Conservation (phyloP, 1,284 basidiomycete species). For the Leccinum pachyderme region DNA sequence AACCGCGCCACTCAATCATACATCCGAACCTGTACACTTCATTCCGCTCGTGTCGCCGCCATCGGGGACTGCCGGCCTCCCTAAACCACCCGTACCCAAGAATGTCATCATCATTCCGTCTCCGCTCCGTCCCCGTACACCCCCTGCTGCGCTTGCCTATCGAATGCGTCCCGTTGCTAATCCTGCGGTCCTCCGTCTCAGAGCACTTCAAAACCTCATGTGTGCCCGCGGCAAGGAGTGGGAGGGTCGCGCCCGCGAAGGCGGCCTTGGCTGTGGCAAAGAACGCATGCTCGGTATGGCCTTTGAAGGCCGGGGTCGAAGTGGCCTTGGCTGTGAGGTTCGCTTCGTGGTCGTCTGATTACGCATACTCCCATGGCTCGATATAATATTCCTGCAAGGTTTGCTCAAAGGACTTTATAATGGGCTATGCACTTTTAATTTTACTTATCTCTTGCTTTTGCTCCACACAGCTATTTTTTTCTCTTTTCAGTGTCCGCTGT, state of each 20-base stretch:
- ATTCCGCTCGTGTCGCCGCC: slow-evolving; percentile 31
- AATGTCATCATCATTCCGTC: slow-evolving; percentile 32
- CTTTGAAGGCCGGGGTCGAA: slow-evolving; percentile 57
- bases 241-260: slow-evolving; percentile 47
- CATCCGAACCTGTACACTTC: slow-evolving; percentile 31
- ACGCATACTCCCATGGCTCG: not conserved
- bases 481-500: slow-evolving; percentile 8
- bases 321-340: slow-evolving; percentile 43
- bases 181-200: slow-evolving; percentile 54
- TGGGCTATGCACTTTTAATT: slow-evolving; percentile 34
- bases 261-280: slow-evolving; percentile 48
- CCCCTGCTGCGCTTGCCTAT: slow-evolving; percentile 30
- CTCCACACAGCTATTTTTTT: not conserved
- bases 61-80: slow-evolving; percentile 12
- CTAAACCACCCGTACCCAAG: slow-evolving; percentile 10
- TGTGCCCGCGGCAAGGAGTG: slow-evolving; percentile 40
- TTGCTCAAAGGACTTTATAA: slow-evolving; percentile 25
- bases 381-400: slow-evolving; percentile 5
- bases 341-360: slow-evolving; percentile 34
- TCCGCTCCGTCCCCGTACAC: slow-evolving; percentile 34
- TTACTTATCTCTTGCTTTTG: slow-evolving; percentile 21
- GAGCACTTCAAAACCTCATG: slow-evolving; percentile 54
- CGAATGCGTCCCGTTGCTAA: slow-evolving; percentile 56
- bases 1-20: slow-evolving; percentile 6
- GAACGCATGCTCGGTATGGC: slow-evolving; percentile 57